Conservation (phyloP, 129 eudicot species). For the Artemisia annua region DNA sequence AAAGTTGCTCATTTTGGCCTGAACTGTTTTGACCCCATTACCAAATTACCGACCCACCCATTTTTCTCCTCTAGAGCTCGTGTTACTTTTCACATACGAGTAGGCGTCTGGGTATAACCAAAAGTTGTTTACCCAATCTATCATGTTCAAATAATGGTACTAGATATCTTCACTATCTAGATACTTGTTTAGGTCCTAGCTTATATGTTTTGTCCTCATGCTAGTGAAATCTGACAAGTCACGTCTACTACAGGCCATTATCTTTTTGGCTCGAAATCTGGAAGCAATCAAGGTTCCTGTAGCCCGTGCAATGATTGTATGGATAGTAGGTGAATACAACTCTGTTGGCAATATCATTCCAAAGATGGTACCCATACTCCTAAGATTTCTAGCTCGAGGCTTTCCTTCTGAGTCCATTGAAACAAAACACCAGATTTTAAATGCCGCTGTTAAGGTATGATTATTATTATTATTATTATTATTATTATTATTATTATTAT, state of each 20-base stretch:
- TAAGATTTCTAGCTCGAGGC: constrained; percentile 69
- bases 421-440: constrained; percentile 86
- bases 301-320: constrained; percentile 80
- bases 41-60: no score
- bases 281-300: constrained; percentile 71
- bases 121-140: constrained; percentile 16
- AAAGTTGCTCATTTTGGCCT: no score
- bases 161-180: constrained; percentile 8
- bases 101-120: constrained; percentile 6
- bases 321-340: constrained; percentile 89
- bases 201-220: constrained; percentile 1
- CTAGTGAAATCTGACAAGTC: constrained; percentile 22
- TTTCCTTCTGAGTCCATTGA: constrained; percentile 74
- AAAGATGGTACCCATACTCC: constrained; percentile 58
- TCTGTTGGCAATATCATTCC: constrained; percentile 60
- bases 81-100: neutral
- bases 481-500: no score
- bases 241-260: constrained; percentile 60
- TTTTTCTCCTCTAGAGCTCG: neutral
- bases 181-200: constrained; percentile 13
- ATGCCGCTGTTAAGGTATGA: constrained; percentile 81
- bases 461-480: no score
- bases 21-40: no score
- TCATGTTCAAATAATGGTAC: constrained; percentile 14
- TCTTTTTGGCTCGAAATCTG: constrained; percentile 67